A percentile compares a stretch with the other conserved stretches of the same genome.
phyloP scores from a whole-genome alignment of 1,284 basidiomycete species.

The Thelephora terrestris region DNA sequence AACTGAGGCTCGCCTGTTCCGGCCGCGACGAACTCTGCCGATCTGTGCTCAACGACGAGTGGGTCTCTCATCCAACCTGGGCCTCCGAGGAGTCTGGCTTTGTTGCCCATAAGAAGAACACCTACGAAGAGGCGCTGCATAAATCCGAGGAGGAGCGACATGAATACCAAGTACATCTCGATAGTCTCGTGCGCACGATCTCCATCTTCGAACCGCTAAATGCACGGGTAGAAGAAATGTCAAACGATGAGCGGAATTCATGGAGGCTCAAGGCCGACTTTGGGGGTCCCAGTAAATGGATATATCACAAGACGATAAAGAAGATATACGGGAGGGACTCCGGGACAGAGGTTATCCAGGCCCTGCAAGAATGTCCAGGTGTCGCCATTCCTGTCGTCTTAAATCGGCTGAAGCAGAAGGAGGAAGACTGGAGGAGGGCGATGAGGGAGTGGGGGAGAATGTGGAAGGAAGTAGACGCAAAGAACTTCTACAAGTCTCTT shows the following conservation, averaged over 20 bases:
- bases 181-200: constrained; percentile 88
- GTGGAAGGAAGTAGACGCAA: constrained; percentile 94
- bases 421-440: constrained; percentile 94
- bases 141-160: constrained; percentile 97
- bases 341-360: constrained; percentile 79
- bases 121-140: constrained; percentile 93
- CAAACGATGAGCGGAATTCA: constrained; percentile 72
- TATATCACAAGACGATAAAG: constrained; percentile 92
- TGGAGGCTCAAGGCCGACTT: constrained; percentile 87
- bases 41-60: constrained; percentile 92
- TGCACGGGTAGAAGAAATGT: constrained; percentile 83
- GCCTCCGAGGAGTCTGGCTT: constrained; percentile 94
- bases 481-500: constrained; percentile 95
- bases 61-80: constrained; percentile 98
- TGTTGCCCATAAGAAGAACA: constrained; percentile 94
- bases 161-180: constrained; percentile 96
- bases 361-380: constrained; percentile 87
- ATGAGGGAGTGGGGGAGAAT: constrained; percentile 96
- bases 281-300: constrained; percentile 78
- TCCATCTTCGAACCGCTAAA: constrained; percentile 87
- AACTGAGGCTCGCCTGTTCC: constrained; percentile 85
- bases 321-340: constrained; percentile 88
- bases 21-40: constrained; percentile 93
- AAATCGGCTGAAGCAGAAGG: constrained; percentile 84
- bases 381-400: constrained; percentile 92